Percentiles rank a stretch among this genome's conserved stretches.
These are phyloP conservation scores for Neopestalotiopsis sp. DNA, from an alignment of 2,329 filamentous ascomycete species.

Conservation along the genomic window DNA sequence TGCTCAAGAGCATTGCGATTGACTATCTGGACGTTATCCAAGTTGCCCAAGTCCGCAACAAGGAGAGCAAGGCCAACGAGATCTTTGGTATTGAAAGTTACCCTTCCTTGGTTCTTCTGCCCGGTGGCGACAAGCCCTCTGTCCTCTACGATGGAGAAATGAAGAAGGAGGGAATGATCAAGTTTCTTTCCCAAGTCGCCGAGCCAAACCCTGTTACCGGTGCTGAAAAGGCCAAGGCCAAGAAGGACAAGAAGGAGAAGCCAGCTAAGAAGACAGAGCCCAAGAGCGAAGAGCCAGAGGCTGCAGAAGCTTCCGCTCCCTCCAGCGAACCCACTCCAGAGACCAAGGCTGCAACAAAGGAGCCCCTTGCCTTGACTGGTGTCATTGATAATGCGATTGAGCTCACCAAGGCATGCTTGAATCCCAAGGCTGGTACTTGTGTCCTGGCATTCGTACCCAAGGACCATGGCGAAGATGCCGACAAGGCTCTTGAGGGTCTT, in stretches of 20 bases:
- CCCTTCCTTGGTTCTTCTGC: conserved; percentile 81
- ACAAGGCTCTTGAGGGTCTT: conserved; percentile 66
- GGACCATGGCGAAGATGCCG: conserved; percentile 53
- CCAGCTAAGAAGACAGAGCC: conserved; percentile 34
- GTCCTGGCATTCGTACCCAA: conserved; percentile 75
- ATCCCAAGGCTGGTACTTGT: conserved; percentile 79
- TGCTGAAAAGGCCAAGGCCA: conserved; percentile 31
- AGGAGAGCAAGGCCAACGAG: conserved; percentile 73
- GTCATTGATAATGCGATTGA: conserved; percentile 67
- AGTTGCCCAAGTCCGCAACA: conserved; percentile 83
- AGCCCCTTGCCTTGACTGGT: conserved; percentile 66
- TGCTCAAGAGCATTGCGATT: conserved; percentile 84
- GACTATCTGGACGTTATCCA: conserved; percentile 84
- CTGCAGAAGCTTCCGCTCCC: conserved; percentile 34
- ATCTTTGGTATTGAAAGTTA: conserved; percentile 79
- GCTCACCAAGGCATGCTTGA: conserved; percentile 75
- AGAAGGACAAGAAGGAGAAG: conserved; percentile 46
- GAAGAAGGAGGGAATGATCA: conserved; percentile 80
- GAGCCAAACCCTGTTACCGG: conserved; percentile 75
- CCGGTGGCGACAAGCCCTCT: conserved; percentile 69
- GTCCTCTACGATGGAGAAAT: conserved; percentile 81
- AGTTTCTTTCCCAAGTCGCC: conserved; percentile 81
- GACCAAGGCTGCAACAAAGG: conserved; percentile 47
- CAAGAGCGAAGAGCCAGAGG: conserved; percentile 45
- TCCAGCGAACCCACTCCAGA: conserved; percentile 41